Evolutionary conservation across 805 yeast species (phyloP).

Genomic region (Sungouiozyma intestinalis): DNA sequence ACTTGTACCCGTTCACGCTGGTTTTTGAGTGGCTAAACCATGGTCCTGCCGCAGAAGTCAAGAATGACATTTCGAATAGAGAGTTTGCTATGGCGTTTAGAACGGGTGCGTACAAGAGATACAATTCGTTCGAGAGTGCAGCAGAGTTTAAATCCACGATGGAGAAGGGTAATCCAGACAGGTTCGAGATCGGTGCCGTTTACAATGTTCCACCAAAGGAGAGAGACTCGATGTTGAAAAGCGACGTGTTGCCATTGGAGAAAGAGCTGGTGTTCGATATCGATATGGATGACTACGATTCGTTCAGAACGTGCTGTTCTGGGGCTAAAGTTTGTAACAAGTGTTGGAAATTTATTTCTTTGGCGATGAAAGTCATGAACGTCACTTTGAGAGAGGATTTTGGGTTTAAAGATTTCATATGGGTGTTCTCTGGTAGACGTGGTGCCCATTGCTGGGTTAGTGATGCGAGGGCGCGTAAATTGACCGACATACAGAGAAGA

Average conservation of each 20-base stretch:
- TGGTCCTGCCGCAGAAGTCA: conserved; percentile 17
- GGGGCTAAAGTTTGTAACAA: conserved; percentile 75
- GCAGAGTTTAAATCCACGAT: conserved; percentile 77
- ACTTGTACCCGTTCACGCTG: conserved; percentile 63
- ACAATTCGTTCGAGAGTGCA: conserved; percentile 56
- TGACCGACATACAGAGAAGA: conserved; percentile 65
- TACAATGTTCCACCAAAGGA: conserved; percentile 83
- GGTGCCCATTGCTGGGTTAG: conserved; percentile 99
- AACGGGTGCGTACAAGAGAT: conserved; percentile 83
- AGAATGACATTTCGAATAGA: conserved; percentile 67
- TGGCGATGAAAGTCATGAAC: conserved; percentile 71
- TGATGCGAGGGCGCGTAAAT: conserved; percentile 64
- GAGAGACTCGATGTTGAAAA: conserved; percentile 64
- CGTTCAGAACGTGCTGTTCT: conserved; percentile 83
- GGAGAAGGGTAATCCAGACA: conserved; percentile 62
- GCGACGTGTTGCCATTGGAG: conserved; percentile 65
- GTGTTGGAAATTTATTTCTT: conserved; percentile 88
- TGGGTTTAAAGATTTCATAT: conserved; percentile 74
- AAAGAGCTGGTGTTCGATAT: conserved; percentile 94
- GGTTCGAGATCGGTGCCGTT: conserved; percentile 93
- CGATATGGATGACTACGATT: conserved; percentile 95
- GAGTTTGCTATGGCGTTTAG: conserved; percentile 89
- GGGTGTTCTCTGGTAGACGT: conserved; percentile 98
- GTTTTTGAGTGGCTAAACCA: conserved; percentile 88
- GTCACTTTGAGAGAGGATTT: conserved; percentile 72